Conservation (phyloP, 257 asterid species). For the Anisodus acutangulus region DNA sequence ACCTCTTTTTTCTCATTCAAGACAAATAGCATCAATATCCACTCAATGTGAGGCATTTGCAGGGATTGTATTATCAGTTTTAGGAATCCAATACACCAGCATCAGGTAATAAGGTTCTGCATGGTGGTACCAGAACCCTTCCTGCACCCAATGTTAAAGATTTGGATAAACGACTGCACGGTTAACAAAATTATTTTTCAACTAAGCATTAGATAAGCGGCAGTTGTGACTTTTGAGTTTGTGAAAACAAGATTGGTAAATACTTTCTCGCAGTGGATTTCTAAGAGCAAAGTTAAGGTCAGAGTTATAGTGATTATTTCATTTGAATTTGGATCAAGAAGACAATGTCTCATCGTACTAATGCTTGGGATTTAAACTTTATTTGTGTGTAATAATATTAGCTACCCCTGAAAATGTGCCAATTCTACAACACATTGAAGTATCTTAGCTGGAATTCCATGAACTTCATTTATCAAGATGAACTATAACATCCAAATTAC, state of each 20-base stretch:
- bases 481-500: not conserved
- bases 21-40: slow-evolving; percentile 64
- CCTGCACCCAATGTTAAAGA: slow-evolving; percentile 44
- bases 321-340: not conserved
- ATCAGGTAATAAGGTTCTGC: slow-evolving; percentile 77
- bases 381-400: not conserved
- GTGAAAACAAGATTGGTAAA: not conserved
- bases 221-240: not conserved
- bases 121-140: slow-evolving; percentile 78
- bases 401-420: not conserved
- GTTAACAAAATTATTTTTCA: not conserved
- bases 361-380: not conserved
- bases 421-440: not conserved
- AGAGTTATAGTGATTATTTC: not conserved
- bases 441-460: not conserved
- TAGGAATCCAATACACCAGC: slow-evolving; percentile 76
- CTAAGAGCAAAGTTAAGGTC: not conserved
- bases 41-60: slow-evolving; percentile 71
- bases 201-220: not conserved
- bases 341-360: not conserved
- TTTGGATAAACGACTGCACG: not conserved
- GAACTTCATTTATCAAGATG: not conserved
- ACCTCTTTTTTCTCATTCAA: slow-evolving; percentile 76
- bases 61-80: slow-evolving; percentile 55
- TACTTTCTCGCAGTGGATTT: not conserved